Evolutionary conservation across 2,329 filamentous ascomycete species (phyloP), one percentile per base, ranked within the genome.

Genomic region (Tolypocladium cylindrosporum): DNA sequence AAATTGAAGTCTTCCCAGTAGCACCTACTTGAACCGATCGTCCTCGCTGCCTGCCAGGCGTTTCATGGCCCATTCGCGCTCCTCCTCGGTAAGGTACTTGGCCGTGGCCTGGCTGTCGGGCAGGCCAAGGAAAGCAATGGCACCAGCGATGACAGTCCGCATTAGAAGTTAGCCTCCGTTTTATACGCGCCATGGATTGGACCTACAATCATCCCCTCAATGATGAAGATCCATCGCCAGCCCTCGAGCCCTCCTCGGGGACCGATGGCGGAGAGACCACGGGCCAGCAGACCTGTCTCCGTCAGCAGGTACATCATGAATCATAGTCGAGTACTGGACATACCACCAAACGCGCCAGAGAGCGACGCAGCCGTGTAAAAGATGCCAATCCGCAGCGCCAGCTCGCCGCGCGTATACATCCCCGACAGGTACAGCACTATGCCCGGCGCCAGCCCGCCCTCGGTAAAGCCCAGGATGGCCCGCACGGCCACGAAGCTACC

Each of bases 311-410:
- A 10, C 19, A 41, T 13, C 13, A 14, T 3, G 11, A 2, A 3
- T n/a, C 9, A n/a, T 8, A 16, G n/a, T n/a, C 8, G 9, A 39
- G n/a, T 4, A 3, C 4, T 1, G 3, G 2, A 21, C 41, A 8
- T 27, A 7, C 82, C 77, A 69, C 60, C 58, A 65, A 87, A 87
- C 1, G 84, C 84, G 2, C 84, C 84, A 0, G 83, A 85, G 6
- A 88, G 70, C 1, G 84, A 86, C 0, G 85, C 84, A 1, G 84
- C 83, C 0, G 84, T 87, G 66, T 87, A 89, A 65, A 89, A 88
- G 7, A 88, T 72, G 37, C 84, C 86, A 55, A 89, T 85, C 5
- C 86, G 76, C 42, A 87, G 68, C 0, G 83, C 82, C 61, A 87
- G 73, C 61, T 87, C 83, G 1, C 77, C 74, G 24, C 84, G 75